These are phyloP conservation scores for sweet orange (Citrus sinensis) DNA, from an alignment of 345 rosid genomes.

Conservation along the genomic window DNA sequence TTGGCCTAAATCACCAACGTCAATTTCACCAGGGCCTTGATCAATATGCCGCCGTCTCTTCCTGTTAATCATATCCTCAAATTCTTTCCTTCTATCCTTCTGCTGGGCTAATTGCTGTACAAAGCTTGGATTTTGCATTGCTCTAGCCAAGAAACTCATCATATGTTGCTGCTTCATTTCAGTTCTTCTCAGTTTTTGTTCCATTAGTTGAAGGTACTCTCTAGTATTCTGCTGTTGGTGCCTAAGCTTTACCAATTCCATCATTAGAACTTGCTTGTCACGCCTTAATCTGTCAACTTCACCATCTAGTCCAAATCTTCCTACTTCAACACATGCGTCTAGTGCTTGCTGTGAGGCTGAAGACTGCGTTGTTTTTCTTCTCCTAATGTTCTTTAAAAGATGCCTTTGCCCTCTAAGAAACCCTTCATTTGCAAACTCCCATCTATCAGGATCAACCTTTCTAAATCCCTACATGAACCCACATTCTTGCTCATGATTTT, in stretches of 20 bases:
- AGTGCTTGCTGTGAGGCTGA: slow-evolving; percentile 39
- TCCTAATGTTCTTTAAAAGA: slow-evolving; percentile 55
- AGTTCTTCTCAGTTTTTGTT: slow-evolving; percentile 47
- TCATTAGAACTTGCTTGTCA: slow-evolving; percentile 62
- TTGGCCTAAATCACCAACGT: slow-evolving; percentile 19
- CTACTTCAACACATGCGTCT: slow-evolving; percentile 67
- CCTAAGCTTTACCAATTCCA: slow-evolving; percentile 60
- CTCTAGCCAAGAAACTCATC: slow-evolving; percentile 75
- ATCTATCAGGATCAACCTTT: slow-evolving; percentile 90
- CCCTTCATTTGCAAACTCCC: slow-evolving; percentile 85
- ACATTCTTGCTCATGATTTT: slow-evolving; percentile 13
- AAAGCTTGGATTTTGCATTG: slow-evolving; percentile 62
- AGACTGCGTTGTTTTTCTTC: slow-evolving; percentile 44
- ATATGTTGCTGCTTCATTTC: slow-evolving; percentile 66
- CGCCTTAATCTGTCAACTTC: slow-evolving; percentile 51
- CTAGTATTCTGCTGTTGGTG: slow-evolving; percentile 60
- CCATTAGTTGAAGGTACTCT: slow-evolving; percentile 44
- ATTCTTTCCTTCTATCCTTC: slow-evolving; percentile 46
- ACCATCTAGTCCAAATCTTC: slow-evolving; percentile 57
- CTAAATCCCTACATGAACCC: slow-evolving; percentile 75
- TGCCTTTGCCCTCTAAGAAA: slow-evolving; percentile 72
- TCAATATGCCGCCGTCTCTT: slow-evolving; percentile 53
- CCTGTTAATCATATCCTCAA: slow-evolving; percentile 50
- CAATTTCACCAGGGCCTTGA: slow-evolving; percentile 34
- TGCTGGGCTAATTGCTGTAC: slow-evolving; percentile 50